These are phyloP conservation scores for Cordyceps fumosorosea DNA, from an alignment of 2,329 filamentous ascomycete species.

Conservation along the genomic window DNA sequence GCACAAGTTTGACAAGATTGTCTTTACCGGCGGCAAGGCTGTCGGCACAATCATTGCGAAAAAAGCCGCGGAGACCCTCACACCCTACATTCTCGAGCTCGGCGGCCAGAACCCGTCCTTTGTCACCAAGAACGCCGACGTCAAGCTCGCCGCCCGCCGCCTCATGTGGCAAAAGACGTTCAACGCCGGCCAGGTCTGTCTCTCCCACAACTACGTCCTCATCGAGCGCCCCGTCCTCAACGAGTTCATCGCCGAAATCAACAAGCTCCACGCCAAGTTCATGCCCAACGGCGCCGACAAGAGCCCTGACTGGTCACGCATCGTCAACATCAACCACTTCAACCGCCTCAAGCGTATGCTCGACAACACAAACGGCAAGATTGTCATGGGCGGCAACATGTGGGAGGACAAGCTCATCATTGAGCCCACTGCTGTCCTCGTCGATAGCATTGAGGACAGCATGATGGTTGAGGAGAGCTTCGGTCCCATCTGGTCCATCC, in stretches of 20 bases:
- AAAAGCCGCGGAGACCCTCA: slow-evolving; percentile 83
- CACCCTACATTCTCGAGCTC: slow-evolving; percentile 82
- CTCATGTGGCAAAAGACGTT: slow-evolving; percentile 83
- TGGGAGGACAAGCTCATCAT: slow-evolving; percentile 79
- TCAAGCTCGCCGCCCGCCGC: slow-evolving; percentile 72
- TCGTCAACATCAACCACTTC: slow-evolving; percentile 77
- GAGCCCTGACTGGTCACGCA: slow-evolving; percentile 72
- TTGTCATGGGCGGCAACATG: slow-evolving; percentile 78
- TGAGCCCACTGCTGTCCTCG: slow-evolving; percentile 85
- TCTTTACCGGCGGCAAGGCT: slow-evolving; percentile 76
- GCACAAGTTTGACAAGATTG: slow-evolving; percentile 95
- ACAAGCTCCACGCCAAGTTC: slow-evolving; percentile 65
- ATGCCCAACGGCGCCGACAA: slow-evolving; percentile 74
- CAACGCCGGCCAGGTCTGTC: slow-evolving; percentile 86
- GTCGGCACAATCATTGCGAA: slow-evolving; percentile 85
- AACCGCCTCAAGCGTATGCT: slow-evolving; percentile 83
- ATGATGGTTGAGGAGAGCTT: slow-evolving; percentile 83
- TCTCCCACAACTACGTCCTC: slow-evolving; percentile 87
- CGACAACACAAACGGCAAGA: slow-evolving; percentile 74
- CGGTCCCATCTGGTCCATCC: slow-evolving; percentile 81
- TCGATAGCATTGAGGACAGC: slow-evolving; percentile 63
- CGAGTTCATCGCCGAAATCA: slow-evolving; percentile 67
- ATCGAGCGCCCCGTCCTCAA: slow-evolving; percentile 69
- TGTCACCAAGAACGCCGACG: slow-evolving; percentile 74
- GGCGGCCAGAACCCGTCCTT: slow-evolving; percentile 91